Evolutionary conservation across 2,329 filamentous ascomycete genomes (phyloP).

Genomic region (Neofusicoccum laricinum): DNA sequence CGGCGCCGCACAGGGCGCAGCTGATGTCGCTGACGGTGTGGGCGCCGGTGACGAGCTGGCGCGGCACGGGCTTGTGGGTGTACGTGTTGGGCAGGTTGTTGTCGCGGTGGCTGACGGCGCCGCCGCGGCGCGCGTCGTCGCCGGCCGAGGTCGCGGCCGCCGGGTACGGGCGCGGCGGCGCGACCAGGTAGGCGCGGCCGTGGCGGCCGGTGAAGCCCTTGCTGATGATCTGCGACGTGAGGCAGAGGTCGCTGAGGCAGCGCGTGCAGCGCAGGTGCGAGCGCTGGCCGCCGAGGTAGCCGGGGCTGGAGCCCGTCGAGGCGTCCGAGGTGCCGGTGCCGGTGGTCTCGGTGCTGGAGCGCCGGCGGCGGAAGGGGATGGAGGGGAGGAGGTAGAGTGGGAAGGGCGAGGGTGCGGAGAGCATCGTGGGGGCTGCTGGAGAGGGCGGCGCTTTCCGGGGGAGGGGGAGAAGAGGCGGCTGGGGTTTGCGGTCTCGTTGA

Average conservation of each 20-base stretch:
- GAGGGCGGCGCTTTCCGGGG: background rate
- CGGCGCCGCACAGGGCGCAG: conserved; percentile 54
- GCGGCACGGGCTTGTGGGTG: conserved; percentile 54
- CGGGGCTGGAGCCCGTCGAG: conserved; percentile 23
- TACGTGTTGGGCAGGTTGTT: conserved; percentile 56
- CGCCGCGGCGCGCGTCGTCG: conserved; percentile 5
- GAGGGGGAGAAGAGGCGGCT: background rate
- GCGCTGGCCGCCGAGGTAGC: conserved; percentile 25
- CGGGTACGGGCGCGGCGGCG: conserved; percentile 33
- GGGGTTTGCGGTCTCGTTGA: background rate
- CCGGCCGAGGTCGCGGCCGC: background rate
- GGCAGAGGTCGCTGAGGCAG: conserved; percentile 58
- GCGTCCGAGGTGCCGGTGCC: conserved; percentile 28
- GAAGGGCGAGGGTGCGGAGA: conserved; percentile 24
- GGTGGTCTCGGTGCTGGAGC: conserved; percentile 39
- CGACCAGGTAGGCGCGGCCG: conserved; percentile 62
- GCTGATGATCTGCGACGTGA: conserved; percentile 59
- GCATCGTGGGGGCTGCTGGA: background rate
- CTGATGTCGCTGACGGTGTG: conserved; percentile 62
- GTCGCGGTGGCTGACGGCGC: conserved; percentile 21
- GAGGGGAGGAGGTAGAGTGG: conserved; percentile 38
- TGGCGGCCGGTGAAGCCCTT: conserved; percentile 66
- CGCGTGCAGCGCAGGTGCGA: conserved; percentile 53
- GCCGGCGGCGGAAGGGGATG: conserved; percentile 36
- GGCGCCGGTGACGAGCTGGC: conserved; percentile 61